Base-by-base conservation (phyloP, 2,329 filamentous ascomycete genomes). In the Beauveria scarabaeidicola region DNA sequence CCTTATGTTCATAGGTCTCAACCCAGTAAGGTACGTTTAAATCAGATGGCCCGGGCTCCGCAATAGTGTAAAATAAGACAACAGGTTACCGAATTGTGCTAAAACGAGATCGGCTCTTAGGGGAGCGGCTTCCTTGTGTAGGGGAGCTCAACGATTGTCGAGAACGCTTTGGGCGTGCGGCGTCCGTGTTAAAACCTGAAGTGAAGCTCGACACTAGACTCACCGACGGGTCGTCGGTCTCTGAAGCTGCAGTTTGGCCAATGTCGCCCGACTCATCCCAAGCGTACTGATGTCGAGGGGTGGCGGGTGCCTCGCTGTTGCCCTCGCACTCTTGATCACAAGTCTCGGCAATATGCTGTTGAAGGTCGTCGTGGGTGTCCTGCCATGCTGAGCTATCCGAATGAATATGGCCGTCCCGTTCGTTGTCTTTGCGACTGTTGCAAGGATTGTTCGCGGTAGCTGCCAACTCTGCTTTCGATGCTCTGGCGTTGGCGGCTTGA, bases 141-240 rank as follows among this genome's bases (percentile, higher is more conserved):
- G 44, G 44, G 44, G 44, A 47, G 11, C 53, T 62, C 15, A 58
- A 54, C 36, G 53, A 60, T 58, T 17, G 32, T 38, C 61, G 53
- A 21, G 41, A 50, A 43, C 61, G 27, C 52, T 60, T 62, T 32
- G 61, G 44, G 21, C 23, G 44, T 3, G 11, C 27, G 23, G 6
- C 17, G 11, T 47, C 56, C 4, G 58, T 59, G 50, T 41, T 44
- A 41, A 56, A 54, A 40, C 6, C 27, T 27, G 58, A 62, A 25
- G 58, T 61, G 50, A 61, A 59, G 54, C 61, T 62, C 53, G 61
- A 62, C 41, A 25, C 21, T 46, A 61, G 60, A 52, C 61, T 60
- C 53, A 47, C 52, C 25, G 61, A 62, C 17, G 52, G 61, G 19
- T 27, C 44, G 8, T 47, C 23, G 9, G 44, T 15, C 11, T 3